Evolutionary conservation across 495 filamentous ascomycete genomes (phyloP).

Genomic region (Trichoderma virens): DNA sequence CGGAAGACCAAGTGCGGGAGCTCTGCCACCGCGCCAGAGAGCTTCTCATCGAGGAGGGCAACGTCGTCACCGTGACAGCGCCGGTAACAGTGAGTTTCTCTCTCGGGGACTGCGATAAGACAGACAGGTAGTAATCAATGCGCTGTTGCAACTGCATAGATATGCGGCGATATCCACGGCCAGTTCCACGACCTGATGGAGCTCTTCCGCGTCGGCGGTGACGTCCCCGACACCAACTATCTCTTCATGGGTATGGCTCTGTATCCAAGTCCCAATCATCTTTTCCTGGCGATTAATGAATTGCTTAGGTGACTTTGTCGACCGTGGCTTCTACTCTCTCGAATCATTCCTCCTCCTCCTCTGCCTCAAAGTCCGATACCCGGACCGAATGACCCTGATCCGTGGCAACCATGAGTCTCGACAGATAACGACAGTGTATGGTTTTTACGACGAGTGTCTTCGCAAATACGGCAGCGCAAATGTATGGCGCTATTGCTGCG

Average conservation of each 20-base stretch:
- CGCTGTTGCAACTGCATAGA: constrained; percentile 38
- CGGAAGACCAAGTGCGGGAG: constrained; percentile 88
- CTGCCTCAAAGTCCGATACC: constrained; percentile 94
- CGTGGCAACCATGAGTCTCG: constrained; percentile 95
- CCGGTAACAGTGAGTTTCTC: constrained; percentile 66
- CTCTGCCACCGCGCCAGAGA: constrained; percentile 97
- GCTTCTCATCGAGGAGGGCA: constrained; percentile 94
- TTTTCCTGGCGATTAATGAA: background rate
- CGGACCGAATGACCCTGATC: constrained; percentile 94
- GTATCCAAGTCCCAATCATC: background rate
- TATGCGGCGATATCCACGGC: constrained; percentile 97
- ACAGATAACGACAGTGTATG: constrained; percentile 96
- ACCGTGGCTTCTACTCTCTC: constrained; percentile 95
- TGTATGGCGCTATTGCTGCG: constrained; percentile 97
- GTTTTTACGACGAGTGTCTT: constrained; percentile 97
- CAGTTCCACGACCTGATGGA: constrained; percentile 99
- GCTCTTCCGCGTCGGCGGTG: constrained; percentile 89
- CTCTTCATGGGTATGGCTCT: constrained; percentile 77
- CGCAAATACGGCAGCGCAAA: constrained; percentile 97
- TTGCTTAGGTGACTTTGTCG: constrained; percentile 78
- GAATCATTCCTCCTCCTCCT: constrained; percentile 93
- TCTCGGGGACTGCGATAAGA: background rate
- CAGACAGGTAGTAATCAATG: background rate
- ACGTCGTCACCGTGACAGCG: constrained; percentile 91
- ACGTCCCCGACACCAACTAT: constrained; percentile 96